phyloP scores from a whole-genome alignment of 441 rosid genomes.

The Eugenia klotzschiana region DNA sequence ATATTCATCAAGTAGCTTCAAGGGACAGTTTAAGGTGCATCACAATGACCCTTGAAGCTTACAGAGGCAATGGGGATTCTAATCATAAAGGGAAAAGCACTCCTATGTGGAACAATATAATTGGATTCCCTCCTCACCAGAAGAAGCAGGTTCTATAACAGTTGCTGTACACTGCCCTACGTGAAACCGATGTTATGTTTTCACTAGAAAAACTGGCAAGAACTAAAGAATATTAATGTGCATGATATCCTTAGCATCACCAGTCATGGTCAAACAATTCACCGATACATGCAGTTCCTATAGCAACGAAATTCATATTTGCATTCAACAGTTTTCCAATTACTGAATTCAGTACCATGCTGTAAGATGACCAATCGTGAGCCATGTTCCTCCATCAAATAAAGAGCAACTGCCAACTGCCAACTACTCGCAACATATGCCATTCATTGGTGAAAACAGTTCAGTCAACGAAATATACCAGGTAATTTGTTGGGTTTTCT shows the following conservation, averaged over 20 bases:
- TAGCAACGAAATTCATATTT: background rate
- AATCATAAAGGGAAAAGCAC: background rate
- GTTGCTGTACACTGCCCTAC: background rate
- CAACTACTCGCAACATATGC: background rate
- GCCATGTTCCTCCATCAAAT: background rate
- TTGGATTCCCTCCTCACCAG: background rate
- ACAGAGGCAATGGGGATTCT: background rate
- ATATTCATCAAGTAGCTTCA: background rate
- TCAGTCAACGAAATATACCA: constrained; percentile 24
- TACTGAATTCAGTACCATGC: background rate
- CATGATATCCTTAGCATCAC: background rate
- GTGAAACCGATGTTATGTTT: background rate
- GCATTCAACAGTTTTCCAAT: background rate
- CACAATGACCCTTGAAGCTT: background rate
- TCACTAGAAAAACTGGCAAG: background rate
- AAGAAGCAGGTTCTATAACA: background rate
- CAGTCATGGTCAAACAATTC: background rate
- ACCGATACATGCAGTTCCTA: background rate
- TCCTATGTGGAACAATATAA: background rate
- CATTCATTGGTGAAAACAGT: background rate
- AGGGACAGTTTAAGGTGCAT: background rate
- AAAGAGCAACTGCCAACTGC: background rate
- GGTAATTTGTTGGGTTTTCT: constrained; percentile 92
- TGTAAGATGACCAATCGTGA: background rate
- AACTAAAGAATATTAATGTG: background rate